phyloP scores from a whole-genome alignment of 768 basidiomycete genomes.

The Pulveroboletus sp. region DNA sequence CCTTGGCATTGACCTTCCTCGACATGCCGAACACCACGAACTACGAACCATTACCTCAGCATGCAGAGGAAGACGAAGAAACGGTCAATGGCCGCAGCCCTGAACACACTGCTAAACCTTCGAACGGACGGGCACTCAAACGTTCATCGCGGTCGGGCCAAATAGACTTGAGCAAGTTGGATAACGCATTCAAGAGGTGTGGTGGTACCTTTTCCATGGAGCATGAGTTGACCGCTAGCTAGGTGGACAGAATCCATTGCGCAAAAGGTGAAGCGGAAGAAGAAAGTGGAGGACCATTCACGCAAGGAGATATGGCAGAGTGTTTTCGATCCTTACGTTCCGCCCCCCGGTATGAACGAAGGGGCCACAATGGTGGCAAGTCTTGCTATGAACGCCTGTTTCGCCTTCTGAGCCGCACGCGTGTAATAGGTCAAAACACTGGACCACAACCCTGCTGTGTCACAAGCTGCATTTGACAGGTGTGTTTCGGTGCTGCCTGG shows the following conservation, averaged over 20 bases:
- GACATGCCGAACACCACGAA: conserved; percentile 43
- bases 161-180: conserved; percentile 76
- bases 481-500: conserved; percentile 34
- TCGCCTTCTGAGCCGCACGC: conserved; percentile 2
- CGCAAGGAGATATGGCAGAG: conserved; percentile 75
- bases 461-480: conserved; percentile 66
- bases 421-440: conserved; percentile 63
- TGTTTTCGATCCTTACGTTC: conserved; percentile 66
- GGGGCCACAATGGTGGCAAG: conserved; percentile 23
- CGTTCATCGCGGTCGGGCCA: conserved; percentile 48
- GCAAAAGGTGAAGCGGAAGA: conserved; percentile 78
- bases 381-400: background rate
- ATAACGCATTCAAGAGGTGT: conserved; percentile 79
- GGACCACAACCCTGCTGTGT: conserved; percentile 76
- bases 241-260: conserved; percentile 89
- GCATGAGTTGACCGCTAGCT: background rate
- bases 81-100: conserved; percentile 33
- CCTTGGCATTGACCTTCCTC: conserved; percentile 4
- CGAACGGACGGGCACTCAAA: conserved; percentile 27
- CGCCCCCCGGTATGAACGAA: conserved; percentile 30
- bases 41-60: conserved; percentile 46
- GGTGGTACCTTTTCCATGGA: conserved; percentile 6
- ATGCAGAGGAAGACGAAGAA: conserved; percentile 37
- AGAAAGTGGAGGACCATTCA: conserved; percentile 60
- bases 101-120: conserved; percentile 23